Evolutionary conservation across 192 early-diverging fungal species (phyloP), one percentile per base, ranked within the genome.

Genomic region (Coemansia guatemalensis): DNA sequence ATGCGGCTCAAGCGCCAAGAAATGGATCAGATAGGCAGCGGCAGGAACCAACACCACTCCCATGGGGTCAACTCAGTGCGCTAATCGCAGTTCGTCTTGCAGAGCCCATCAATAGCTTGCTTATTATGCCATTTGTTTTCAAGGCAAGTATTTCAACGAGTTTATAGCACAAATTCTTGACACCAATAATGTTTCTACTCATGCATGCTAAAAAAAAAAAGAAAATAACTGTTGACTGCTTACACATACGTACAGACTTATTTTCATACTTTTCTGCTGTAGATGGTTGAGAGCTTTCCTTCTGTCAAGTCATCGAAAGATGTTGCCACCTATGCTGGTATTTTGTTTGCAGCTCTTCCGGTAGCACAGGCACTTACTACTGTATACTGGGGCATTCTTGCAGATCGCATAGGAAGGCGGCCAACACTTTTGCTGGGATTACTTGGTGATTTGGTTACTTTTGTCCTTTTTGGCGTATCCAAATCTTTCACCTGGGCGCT

Each of bases 381-480:
- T 3, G 85, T 87, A 59, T 58, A 78, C 12, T 90, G 88, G 89
- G 91, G 90, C n/a, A 64, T 39, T 30, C 62, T 90, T 23, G 88
- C 87, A 7, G 93, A 95, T 75, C 81, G 87, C 18, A 81, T 87
- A 66, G 94, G 94, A 2, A 74, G 94, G 14, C 75, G 90, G 21
- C 91, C 91, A 11, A 82, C 90, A 8, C 48, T 95, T 7, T 73
- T 96, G 6, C 62, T 87, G 2, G 92, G 91, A 4, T 71, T 93
- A 0, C 51, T 89, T 23, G 92, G 92, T 25, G 92, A 90, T 23
- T 69, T 87, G 6, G 68, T 91, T 17, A 85, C 86, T 2, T 75
- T 82, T 23, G 56, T 86, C 4, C 61, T 88, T 50, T 94, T 96
- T 82, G 94, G 94, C 1, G 52, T 92, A 8, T 84, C 82, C 35